phyloP scores from a whole-genome alignment of 139 green algal genomes.

The Raphidocelis subcapitata region DNA sequence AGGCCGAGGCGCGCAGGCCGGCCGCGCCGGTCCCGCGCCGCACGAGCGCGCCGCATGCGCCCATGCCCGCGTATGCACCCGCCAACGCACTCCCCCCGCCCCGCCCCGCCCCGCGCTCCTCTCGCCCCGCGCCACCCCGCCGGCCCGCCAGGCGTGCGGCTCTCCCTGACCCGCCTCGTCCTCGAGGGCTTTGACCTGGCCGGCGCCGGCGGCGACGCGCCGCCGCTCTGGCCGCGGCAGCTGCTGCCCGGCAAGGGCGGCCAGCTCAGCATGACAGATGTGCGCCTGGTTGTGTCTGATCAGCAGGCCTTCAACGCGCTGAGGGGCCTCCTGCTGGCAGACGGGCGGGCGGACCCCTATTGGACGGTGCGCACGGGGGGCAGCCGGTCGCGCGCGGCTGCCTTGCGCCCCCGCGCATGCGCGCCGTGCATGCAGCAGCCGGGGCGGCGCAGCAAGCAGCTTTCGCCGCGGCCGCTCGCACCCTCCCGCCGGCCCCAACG shows the following conservation, averaged over 20 bases:
- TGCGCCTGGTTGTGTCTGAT: not conserved
- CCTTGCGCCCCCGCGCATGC: not conserved
- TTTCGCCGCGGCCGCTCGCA: not conserved
- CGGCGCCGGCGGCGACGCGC: not conserved
- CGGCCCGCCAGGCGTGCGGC: too few species aligned
- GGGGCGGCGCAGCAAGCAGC: not conserved
- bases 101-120: too few species aligned
- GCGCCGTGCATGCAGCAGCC: not conserved
- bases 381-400: too few species aligned
- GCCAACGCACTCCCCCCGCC: too few species aligned
- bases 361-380: conserved; percentile 10
- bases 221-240: conserved; percentile 9
- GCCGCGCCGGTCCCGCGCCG: too few species aligned
- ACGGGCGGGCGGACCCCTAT: not conserved
- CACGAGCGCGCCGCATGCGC: too few species aligned
- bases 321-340: not conserved
- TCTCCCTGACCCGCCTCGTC: too few species aligned
- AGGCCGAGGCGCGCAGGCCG: too few species aligned
- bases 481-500: not conserved
- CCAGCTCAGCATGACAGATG: conserved; percentile 11
- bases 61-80: too few species aligned
- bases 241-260: conserved; percentile 4
- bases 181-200: too few species aligned
- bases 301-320: not conserved
- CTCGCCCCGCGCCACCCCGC: too few species aligned